phyloP scores from a whole-genome alignment of 352 stramenopile genomes.

The Pythium pectinolyticum region DNA sequence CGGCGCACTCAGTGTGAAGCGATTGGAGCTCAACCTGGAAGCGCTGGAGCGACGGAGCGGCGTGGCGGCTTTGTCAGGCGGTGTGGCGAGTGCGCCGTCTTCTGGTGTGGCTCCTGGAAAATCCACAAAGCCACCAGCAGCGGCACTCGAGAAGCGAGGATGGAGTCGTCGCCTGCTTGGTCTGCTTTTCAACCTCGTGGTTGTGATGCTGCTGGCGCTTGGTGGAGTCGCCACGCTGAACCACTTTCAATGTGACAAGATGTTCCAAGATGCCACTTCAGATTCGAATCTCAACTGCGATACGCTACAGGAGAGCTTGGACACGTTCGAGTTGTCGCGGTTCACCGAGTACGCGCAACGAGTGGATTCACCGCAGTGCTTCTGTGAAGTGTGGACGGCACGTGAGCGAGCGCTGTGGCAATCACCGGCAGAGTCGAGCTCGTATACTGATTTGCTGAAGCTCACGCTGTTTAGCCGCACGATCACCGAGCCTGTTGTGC shows the following conservation, averaged over 20 bases:
- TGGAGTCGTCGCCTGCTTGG: conserved; percentile 21
- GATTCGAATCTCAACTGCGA: background rate
- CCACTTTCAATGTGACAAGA: conserved; percentile 9
- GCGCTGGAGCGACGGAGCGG: conserved; percentile 33
- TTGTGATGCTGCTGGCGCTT: conserved; percentile 1
- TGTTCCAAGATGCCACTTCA: background rate
- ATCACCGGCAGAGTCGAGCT: conserved; percentile 3
- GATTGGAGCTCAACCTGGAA: conserved; percentile 57
- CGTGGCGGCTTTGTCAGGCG: background rate
- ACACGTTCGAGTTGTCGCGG: conserved; percentile 3
- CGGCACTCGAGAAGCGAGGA: conserved; percentile 3
- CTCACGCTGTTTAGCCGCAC: conserved; percentile 19
- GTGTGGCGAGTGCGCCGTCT: no score
- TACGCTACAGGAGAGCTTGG: background rate
- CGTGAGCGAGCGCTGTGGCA: conserved; percentile 3
- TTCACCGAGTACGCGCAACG: conserved; percentile 12
- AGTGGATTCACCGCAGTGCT: conserved; percentile 14
- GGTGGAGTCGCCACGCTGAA: conserved; percentile 17
- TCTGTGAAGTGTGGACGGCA: conserved; percentile 18
- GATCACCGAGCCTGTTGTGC: conserved; percentile 12
- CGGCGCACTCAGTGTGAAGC: conserved; percentile 71
- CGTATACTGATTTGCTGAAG: conserved; percentile 9
- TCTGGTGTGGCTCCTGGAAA: background rate
- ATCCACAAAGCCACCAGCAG: background rate
- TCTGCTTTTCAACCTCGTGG: conserved; percentile 25